Conservation (phyloP, 805 yeast species). For the Starmera caribaea region DNA sequence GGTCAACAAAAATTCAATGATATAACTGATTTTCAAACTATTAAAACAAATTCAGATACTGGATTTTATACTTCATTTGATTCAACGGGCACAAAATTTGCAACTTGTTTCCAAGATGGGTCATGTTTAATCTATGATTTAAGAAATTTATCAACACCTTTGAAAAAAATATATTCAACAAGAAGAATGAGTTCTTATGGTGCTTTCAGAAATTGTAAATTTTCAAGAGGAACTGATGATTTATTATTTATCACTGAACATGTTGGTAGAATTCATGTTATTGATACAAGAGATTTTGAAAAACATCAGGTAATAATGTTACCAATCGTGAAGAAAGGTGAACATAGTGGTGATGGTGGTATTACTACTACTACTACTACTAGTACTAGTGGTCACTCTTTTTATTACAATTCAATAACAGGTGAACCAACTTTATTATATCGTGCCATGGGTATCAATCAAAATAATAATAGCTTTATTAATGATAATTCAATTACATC, state of each 20-base stretch:
- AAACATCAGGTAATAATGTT: constrained; percentile 70
- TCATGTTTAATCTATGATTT: constrained; percentile 67
- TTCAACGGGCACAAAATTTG: constrained; percentile 63
- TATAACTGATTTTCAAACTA: constrained; percentile 24
- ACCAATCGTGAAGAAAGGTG: constrained; percentile 29
- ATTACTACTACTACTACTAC: too few species aligned
- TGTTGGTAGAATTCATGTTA: constrained; percentile 74
- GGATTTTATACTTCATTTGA: constrained; percentile 81
- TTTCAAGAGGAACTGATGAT: constrained; percentile 63
- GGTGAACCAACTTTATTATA: too few species aligned
- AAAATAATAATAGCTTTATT: too few species aligned
- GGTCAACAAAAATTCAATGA: constrained; percentile 23
- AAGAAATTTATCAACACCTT: constrained; percentile 45
- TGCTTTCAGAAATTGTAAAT: constrained; percentile 58
- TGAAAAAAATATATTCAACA: constrained; percentile 50
- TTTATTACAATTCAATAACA: too few species aligned
- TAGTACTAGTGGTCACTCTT: too few species aligned
- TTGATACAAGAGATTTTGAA: constrained; percentile 65
- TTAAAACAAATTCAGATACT: constrained; percentile 56
- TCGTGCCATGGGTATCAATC: too few species aligned
- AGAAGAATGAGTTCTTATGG: constrained; percentile 45
- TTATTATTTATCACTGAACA: constrained; percentile 73
- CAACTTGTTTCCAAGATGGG: constrained; percentile 84
- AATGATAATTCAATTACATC: not conserved
- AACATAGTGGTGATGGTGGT: too few species aligned